These are phyloP conservation scores for Breynia disticha DNA, from an alignment of 441 rosid genomes.

Conservation along the genomic window DNA sequence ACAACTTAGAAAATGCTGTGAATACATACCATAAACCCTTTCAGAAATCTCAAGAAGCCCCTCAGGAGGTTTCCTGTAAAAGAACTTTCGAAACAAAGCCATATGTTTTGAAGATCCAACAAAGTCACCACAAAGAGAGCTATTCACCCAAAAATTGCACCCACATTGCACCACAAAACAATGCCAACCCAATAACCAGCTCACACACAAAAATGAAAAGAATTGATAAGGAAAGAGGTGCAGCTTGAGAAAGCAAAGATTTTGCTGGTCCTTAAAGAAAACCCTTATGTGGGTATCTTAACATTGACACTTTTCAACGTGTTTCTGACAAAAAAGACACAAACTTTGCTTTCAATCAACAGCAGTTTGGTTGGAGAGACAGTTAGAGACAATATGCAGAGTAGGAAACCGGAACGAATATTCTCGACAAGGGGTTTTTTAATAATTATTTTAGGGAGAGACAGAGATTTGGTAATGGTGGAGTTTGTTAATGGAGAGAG, in stretches of 20 bases:
- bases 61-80: slow-evolving; percentile 70
- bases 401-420: too few species aligned
- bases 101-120: slow-evolving; percentile 30
- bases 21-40: slow-evolving; percentile 68
- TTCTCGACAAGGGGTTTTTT: slow-evolving; percentile 15
- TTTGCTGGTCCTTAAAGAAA: slow-evolving; percentile 61
- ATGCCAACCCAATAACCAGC: slow-evolving; percentile 12
- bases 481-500: slow-evolving; percentile 16
- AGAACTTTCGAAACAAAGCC: slow-evolving; percentile 79
- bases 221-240: slow-evolving; percentile 20
- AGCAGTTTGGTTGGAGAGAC: slow-evolving; percentile 17
- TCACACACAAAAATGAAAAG: slow-evolving; percentile 15
- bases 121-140: slow-evolving; percentile 13
- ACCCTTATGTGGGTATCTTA: slow-evolving; percentile 35
- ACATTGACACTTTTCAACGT: slow-evolving; percentile 37
- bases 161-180: slow-evolving; percentile 26
- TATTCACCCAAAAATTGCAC: slow-evolving; percentile 20
- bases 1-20: neutral
- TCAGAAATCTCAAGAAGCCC: slow-evolving; percentile 87
- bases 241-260: slow-evolving; percentile 25
- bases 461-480: slow-evolving; percentile 16
- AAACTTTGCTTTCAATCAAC: slow-evolving; percentile 83
- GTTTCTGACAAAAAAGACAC: slow-evolving; percentile 4
- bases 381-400: slow-evolving; percentile 17
- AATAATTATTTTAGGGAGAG: neutral